A percentile compares a stretch with the other conserved stretches of the same genome.
Evolutionary conservation across 2,329 filamentous ascomycete genomes (phyloP).

Genomic region (Arthrobotrys conoides): DNA sequence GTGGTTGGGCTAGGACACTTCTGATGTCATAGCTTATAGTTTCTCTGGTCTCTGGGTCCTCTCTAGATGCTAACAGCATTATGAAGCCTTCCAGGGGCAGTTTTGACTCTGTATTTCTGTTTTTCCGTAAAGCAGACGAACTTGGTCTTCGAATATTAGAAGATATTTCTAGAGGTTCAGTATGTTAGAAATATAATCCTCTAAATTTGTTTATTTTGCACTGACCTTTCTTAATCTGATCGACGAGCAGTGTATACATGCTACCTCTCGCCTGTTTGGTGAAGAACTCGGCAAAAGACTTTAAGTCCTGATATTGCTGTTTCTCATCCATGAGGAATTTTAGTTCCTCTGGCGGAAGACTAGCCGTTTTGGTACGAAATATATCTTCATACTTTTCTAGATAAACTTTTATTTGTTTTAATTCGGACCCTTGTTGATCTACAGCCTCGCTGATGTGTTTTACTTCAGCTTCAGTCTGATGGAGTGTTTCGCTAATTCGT

Average conservation of each 20-base stretch:
- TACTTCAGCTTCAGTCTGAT: conserved; percentile 1
- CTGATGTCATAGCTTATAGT: neutral
- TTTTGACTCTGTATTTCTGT: neutral
- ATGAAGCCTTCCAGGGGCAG: conserved; percentile 11
- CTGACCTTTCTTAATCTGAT: conserved; percentile 7
- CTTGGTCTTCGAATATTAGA: neutral
- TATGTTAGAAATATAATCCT: neutral
- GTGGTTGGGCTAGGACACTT: neutral
- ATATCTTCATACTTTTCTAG: conserved; percentile 7
- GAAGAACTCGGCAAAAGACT: conserved; percentile 5
- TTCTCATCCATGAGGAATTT: conserved; percentile 9
- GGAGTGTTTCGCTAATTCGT: neutral
- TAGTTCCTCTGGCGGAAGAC: neutral
- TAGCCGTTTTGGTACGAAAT: neutral
- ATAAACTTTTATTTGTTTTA: neutral
- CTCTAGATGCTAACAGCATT: conserved; percentile 14
- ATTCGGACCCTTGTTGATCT: neutral
- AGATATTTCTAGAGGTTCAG: neutral
- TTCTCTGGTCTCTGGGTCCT: neutral
- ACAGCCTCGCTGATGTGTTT: conserved; percentile 10
- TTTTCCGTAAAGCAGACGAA: neutral
- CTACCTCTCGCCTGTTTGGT: conserved; percentile 2
- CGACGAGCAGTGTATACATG: conserved; percentile 5
- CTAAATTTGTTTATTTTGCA: neutral
- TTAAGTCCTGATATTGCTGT: conserved; percentile 1